Conservation (phyloP, 192 early-diverging fungal genomes). For the Backusella luteola region DNA sequence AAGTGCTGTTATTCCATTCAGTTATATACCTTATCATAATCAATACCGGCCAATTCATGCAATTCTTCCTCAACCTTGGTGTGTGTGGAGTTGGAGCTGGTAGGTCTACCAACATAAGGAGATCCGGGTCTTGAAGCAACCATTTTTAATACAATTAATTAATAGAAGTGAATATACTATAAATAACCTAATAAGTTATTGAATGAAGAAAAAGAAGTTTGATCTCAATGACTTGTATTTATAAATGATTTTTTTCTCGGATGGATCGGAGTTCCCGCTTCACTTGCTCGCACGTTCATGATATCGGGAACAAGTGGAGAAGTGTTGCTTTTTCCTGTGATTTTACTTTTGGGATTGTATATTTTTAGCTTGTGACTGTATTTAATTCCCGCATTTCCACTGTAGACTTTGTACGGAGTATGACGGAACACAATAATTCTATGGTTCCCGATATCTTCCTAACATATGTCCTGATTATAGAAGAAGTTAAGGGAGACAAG, state of each 20-base stretch:
- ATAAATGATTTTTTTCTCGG: neutral
- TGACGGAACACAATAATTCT: neutral
- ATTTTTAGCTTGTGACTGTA: neutral
- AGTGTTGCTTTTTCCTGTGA: neutral
- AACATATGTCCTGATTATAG: neutral
- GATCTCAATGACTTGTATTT: neutral
- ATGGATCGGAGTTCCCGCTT: neutral
- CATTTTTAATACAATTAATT: slow-evolving; percentile 13
- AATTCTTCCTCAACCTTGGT: slow-evolving; percentile 63
- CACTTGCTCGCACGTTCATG: slow-evolving; percentile 3
- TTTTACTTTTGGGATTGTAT: slow-evolving; percentile 1
- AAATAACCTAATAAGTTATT: slow-evolving; percentile 1
- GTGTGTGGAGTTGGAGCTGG: slow-evolving; percentile 30
- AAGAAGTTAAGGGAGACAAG: neutral
- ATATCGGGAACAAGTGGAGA: slow-evolving; percentile 4
- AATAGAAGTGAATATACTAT: slow-evolving; percentile 17
- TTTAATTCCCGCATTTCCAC: neutral
- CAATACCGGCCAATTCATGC: slow-evolving; percentile 71
- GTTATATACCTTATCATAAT: slow-evolving; percentile 60
- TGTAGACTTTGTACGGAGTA: neutral
- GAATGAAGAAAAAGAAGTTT: slow-evolving; percentile 5
- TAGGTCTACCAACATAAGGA: slow-evolving; percentile 26
- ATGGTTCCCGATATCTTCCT: neutral
- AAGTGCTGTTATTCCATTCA: neutral
- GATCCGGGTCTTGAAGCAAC: slow-evolving; percentile 29